phyloP scores from a whole-genome alignment of 2,329 filamentous ascomycete species.

The Colletotrichum camelliae region DNA sequence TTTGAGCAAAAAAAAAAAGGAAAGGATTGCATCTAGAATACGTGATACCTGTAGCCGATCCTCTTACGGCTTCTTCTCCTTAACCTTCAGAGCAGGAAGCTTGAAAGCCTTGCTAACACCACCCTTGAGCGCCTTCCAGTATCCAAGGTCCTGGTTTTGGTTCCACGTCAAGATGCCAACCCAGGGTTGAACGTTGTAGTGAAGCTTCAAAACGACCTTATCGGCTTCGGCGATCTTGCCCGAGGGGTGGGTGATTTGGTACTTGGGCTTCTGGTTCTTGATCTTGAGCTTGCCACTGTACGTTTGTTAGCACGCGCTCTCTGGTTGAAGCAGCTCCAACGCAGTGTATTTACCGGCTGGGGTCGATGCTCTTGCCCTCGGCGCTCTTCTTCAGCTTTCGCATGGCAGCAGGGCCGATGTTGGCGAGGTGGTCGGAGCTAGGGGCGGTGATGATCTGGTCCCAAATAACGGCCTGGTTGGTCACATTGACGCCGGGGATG shows the following conservation, averaged over 20 bases:
- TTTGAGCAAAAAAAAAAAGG: background rate
- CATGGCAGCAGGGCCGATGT: conserved; percentile 63
- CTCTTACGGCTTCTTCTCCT: conserved; percentile 39
- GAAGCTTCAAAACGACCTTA: conserved; percentile 79
- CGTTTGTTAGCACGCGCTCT: conserved; percentile 14
- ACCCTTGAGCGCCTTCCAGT: conserved; percentile 70
- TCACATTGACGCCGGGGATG: conserved; percentile 37
- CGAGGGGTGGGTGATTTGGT: conserved; percentile 91
- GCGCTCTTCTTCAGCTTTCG: conserved; percentile 67
- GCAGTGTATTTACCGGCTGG: conserved; percentile 51
- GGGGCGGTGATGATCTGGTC: conserved; percentile 87
- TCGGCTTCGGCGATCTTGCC: conserved; percentile 76
- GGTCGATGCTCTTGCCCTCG: conserved; percentile 65
- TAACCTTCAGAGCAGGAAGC: conserved; percentile 70
- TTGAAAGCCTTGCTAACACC: conserved; percentile 69
- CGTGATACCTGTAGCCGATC: background rate
- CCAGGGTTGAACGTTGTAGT: conserved; percentile 99
- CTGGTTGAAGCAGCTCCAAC: background rate
- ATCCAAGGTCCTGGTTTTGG: conserved; percentile 57
- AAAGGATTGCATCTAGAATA: background rate
- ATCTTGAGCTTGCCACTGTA: conserved; percentile 75
- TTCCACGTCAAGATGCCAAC: conserved; percentile 90
- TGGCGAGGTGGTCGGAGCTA: conserved; percentile 66
- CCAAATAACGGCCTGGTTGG: conserved; percentile 89
- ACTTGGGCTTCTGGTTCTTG: conserved; percentile 89